phyloP scores from a whole-genome alignment of 1,284 basidiomycete species.

The Omphalotus olearius region DNA sequence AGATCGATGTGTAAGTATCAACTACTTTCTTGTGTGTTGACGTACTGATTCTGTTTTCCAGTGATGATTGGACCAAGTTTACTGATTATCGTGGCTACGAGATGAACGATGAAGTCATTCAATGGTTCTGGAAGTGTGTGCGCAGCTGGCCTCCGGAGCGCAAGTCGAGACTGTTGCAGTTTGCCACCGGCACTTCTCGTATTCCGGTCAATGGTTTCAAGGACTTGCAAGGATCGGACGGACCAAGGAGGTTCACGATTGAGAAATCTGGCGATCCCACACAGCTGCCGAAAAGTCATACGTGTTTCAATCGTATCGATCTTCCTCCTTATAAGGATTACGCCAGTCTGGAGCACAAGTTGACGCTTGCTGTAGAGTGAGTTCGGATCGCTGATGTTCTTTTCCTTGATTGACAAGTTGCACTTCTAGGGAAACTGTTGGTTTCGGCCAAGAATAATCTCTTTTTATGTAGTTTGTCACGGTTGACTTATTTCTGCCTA shows the following conservation, averaged over 20 bases:
- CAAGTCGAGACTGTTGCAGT: constrained; percentile 86
- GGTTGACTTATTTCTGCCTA: constrained; percentile 15
- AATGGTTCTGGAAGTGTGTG: constrained; percentile 98
- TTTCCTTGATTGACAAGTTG: constrained; percentile 9
- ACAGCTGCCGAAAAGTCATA: constrained; percentile 82
- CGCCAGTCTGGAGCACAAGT: constrained; percentile 78
- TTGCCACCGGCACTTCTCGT: constrained; percentile 89
- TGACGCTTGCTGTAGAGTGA: constrained; percentile 80
- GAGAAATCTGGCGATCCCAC: constrained; percentile 86
- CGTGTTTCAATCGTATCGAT: constrained; percentile 86
- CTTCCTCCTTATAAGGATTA: constrained; percentile 84
- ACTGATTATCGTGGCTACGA: constrained; percentile 74
- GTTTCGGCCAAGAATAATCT: constrained; percentile 62
- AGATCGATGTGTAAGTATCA: constrained; percentile 79
- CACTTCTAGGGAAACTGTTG: constrained; percentile 58
- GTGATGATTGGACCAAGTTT: constrained; percentile 76
- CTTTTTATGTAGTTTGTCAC: background rate
- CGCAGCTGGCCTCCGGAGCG: constrained; percentile 90
- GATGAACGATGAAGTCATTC: constrained; percentile 83
- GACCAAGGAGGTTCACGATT: constrained; percentile 85
- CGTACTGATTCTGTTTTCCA: constrained; percentile 21
- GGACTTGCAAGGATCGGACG: constrained; percentile 91
- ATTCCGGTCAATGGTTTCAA: constrained; percentile 95
- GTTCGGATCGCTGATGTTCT: constrained; percentile 23
- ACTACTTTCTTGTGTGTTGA: background rate